These are phyloP conservation scores for Candolleomyces efflorescens DNA, from an alignment of 768 basidiomycete species.

Conservation along the genomic window DNA sequence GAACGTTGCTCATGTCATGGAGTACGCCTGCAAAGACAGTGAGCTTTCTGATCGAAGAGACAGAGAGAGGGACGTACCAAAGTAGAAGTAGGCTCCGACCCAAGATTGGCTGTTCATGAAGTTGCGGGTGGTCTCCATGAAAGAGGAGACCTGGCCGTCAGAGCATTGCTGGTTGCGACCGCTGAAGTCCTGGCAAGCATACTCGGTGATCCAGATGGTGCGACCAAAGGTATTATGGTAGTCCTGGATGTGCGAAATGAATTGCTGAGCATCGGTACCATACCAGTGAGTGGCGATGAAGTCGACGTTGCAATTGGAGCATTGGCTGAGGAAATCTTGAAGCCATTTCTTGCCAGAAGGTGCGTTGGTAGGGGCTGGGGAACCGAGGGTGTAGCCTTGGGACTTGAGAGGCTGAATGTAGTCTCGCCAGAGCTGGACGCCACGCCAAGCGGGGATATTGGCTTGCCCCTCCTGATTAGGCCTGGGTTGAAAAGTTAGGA, in stretches of 20 bases:
- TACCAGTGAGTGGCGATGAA: constrained; percentile 58
- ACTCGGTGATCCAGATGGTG: constrained; percentile 64
- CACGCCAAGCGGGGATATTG: constrained; percentile 42
- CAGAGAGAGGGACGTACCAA: constrained; percentile 43
- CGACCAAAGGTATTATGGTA: constrained; percentile 41
- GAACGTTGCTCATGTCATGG: constrained; percentile 53
- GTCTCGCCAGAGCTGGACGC: constrained; percentile 52
- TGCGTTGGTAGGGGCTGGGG: constrained; percentile 66
- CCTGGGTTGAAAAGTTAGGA: constrained; percentile 32
- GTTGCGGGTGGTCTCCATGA: constrained; percentile 39
- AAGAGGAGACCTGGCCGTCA: constrained; percentile 37
- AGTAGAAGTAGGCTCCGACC: constrained; percentile 45
- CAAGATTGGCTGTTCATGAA: constrained; percentile 44
- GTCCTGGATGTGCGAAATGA: constrained; percentile 47
- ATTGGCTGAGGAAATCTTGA: constrained; percentile 48
- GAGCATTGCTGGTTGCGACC: constrained; percentile 42
- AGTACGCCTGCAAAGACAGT: constrained; percentile 41
- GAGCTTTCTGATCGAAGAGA: not conserved
- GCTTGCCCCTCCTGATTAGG: constrained; percentile 64
- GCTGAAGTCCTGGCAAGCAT: constrained; percentile 65
- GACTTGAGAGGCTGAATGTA: constrained; percentile 55
- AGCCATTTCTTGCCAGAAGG: constrained; percentile 63
- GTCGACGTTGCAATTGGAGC: constrained; percentile 52
- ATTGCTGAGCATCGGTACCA: constrained; percentile 39
- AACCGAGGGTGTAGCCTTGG: constrained; percentile 53